Percentiles rank a stretch among this genome's conserved stretches.
Evolutionary conservation across 176 grass and related monocot genomes (phyloP).

Genomic region (Melocanna baccifera): DNA sequence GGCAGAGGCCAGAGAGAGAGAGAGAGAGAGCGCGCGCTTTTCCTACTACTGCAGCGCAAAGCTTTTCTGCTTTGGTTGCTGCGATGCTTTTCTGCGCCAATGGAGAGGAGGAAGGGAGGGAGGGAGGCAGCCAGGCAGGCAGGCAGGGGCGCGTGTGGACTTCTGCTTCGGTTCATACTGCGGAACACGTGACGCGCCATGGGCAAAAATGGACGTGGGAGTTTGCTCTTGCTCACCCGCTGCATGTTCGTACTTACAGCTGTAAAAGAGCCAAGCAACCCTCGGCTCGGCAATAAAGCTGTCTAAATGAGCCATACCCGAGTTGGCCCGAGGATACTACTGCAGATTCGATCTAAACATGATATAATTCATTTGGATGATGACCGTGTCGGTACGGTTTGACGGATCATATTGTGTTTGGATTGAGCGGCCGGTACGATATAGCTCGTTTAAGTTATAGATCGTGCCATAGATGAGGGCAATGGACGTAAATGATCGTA

Average conservation of each 20-base stretch:
- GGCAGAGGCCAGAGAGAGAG: not conserved
- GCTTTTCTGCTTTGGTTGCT: constrained; percentile 30
- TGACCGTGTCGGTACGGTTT: too few relatives aligned
- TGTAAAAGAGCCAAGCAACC: too few relatives aligned
- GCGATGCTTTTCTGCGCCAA: constrained; percentile 34
- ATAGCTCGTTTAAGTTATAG: too few relatives aligned
- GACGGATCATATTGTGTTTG: too few relatives aligned
- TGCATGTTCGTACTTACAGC: not conserved
- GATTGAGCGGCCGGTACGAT: too few relatives aligned
- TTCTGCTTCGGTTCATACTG: not conserved
- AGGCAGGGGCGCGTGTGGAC: not conserved
- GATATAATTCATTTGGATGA: too few relatives aligned
- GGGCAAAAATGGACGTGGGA: constrained; percentile 1
- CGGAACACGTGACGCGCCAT: not conserved
- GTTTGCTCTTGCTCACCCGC: not conserved
- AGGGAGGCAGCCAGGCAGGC: not conserved
- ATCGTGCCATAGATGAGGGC: too few relatives aligned
- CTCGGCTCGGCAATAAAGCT: too few relatives aligned
- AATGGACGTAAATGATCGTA: too few relatives aligned
- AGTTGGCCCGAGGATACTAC: too few relatives aligned
- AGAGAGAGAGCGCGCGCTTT: not conserved
- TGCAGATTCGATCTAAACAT: too few relatives aligned
- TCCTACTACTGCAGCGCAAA: not conserved
- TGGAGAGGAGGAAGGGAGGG: not conserved
- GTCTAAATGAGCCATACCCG: too few relatives aligned